Conservation (phyloP, 2,329 filamentous ascomycete genomes). For the Pseudogymnoascus sp. region DNA sequence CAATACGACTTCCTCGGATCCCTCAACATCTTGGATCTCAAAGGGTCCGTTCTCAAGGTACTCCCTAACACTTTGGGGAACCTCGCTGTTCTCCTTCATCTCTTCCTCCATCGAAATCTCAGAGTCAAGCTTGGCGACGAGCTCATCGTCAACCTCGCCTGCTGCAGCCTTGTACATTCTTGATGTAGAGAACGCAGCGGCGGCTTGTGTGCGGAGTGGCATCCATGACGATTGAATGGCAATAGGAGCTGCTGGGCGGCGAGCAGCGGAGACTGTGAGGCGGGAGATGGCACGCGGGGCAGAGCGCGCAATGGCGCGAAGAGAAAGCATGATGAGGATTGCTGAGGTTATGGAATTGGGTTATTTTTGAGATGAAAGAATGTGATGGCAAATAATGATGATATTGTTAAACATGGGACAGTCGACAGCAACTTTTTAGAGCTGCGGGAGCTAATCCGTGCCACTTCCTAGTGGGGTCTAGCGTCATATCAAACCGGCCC, state of each 20-base stretch:
- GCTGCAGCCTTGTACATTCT: conserved; percentile 31
- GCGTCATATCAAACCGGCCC: conserved; percentile 1
- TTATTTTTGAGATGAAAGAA: conserved; percentile 12
- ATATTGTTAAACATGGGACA: neutral
- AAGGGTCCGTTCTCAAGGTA: conserved; percentile 82
- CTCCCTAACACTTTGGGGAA: conserved; percentile 72
- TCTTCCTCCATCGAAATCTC: conserved; percentile 80
- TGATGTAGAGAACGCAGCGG: conserved; percentile 32
- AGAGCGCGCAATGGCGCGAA: conserved; percentile 57
- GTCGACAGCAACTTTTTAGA: conserved; percentile 10
- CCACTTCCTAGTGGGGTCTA: conserved; percentile 1
- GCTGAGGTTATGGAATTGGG: conserved; percentile 11
- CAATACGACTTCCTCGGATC: conserved; percentile 81
- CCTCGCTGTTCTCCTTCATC: conserved; percentile 59
- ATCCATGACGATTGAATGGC: conserved; percentile 25
- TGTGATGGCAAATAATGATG: conserved; percentile 8
- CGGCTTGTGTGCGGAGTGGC: conserved; percentile 22
- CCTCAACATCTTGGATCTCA: conserved; percentile 71
- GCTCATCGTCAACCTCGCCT: conserved; percentile 62
- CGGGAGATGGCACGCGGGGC: conserved; percentile 57
- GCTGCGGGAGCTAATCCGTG: conserved; percentile 8
- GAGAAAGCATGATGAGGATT: conserved; percentile 54
- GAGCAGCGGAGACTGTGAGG: conserved; percentile 43
- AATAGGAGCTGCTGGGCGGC: conserved; percentile 37
- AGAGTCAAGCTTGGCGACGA: conserved; percentile 75